phyloP scores from a whole-genome alignment of 306 rosid species.

The Ochetophila trinervis region DNA sequence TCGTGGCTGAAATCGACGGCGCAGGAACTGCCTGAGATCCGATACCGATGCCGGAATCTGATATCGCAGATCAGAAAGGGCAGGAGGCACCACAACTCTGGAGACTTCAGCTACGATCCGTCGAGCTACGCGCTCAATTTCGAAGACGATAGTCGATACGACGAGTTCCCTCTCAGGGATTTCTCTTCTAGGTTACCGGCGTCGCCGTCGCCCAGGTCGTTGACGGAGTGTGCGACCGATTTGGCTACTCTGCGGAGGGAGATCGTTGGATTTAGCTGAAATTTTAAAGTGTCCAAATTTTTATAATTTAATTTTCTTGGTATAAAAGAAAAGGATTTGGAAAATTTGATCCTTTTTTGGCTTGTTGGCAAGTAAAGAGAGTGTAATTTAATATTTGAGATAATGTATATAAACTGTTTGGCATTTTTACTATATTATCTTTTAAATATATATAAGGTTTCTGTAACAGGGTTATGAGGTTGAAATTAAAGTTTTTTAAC shows the following conservation, averaged over 20 bases:
- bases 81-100: constrained; percentile 22
- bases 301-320: too few species aligned
- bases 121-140: constrained; percentile 43
- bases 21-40: constrained; percentile 24
- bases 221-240: neutral
- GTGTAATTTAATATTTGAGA: too few species aligned
- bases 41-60: constrained; percentile 17
- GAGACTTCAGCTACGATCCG: constrained; percentile 40
- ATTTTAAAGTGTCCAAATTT: too few species aligned
- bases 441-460: too few species aligned
- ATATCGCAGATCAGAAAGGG: constrained; percentile 12
- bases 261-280: constrained; percentile 21
- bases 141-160: constrained; percentile 30
- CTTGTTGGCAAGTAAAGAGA: too few species aligned
- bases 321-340: too few species aligned
- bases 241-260: constrained; percentile 8
- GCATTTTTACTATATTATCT: too few species aligned
- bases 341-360: too few species aligned
- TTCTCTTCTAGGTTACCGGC: constrained; percentile 23
- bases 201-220: constrained; percentile 14
- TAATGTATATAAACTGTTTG: too few species aligned
- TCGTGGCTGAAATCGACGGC: constrained; percentile 30
- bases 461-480: too few species aligned
- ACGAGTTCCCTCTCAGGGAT: constrained; percentile 6
- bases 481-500: too few species aligned